A percentile compares a stretch with the other conserved stretches of the same genome.
phyloP scores from a whole-genome alignment of 495 filamentous ascomycete genomes.

The Aspergillus hancockii region DNA sequence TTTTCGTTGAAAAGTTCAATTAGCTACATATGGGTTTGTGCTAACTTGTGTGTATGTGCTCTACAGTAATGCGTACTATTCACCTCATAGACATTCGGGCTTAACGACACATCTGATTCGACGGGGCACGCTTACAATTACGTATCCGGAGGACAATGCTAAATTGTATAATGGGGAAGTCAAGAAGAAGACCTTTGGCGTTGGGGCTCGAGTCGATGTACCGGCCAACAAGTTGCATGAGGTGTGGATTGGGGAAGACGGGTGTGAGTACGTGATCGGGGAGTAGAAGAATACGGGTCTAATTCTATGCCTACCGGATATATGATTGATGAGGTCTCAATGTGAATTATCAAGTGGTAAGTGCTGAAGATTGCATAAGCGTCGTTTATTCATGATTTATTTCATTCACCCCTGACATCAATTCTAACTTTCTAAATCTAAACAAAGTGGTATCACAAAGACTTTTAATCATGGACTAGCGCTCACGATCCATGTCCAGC shows the following conservation, averaged over 20 bases:
- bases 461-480: neutral
- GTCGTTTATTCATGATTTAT: neutral
- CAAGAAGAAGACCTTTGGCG: conserved; percentile 66
- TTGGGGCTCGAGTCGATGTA: conserved; percentile 74
- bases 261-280: conserved; percentile 86
- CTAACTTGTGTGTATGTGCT: neutral
- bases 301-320: neutral
- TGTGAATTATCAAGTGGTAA: neutral
- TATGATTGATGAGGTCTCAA: neutral
- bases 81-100: conserved; percentile 68
- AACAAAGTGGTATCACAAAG: conserved; percentile 4
- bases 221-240: conserved; percentile 71
- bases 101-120: conserved; percentile 80
- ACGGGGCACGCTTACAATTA: conserved; percentile 67
- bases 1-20: neutral
- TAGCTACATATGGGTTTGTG: neutral
- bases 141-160: conserved; percentile 66
- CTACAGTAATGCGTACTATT: conserved; percentile 67
- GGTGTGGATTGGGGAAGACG: conserved; percentile 77
- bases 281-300: conserved; percentile 45
- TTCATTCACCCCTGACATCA: neutral
- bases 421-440: neutral
- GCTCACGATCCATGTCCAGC: conserved; percentile 6
- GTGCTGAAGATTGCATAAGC: too few relatives aligned
- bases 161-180: conserved; percentile 35